phyloP scores from a whole-genome alignment of 2,329 filamentous ascomycete species.

The Aspergillus tanneri region DNA sequence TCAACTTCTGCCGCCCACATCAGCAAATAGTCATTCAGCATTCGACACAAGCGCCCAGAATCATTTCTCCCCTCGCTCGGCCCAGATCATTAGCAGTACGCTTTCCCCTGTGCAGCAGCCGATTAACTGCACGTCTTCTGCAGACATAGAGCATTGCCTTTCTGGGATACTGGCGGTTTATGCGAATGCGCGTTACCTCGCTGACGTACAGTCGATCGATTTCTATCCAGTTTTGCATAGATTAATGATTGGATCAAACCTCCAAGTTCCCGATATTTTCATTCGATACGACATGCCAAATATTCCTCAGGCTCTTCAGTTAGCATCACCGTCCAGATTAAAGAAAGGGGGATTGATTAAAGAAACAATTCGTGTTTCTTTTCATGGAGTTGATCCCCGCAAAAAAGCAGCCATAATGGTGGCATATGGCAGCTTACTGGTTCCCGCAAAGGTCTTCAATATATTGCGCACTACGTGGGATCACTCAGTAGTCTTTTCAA shows the following conservation, averaged over 20 bases:
- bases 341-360: conserved; percentile 31
- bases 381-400: conserved; percentile 38
- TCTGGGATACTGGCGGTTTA: conserved; percentile 40
- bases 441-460: conserved; percentile 27
- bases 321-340: conserved; percentile 27
- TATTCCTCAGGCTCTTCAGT: conserved; percentile 32
- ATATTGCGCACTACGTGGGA: conserved; percentile 30
- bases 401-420: conserved; percentile 36
- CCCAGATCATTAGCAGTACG: conserved; percentile 31
- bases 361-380: conserved; percentile 39
- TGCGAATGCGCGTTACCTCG: conserved; percentile 37
- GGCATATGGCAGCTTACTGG: conserved; percentile 36
- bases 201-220: conserved; percentile 28
- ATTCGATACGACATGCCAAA: conserved; percentile 33
- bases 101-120: conserved; percentile 23
- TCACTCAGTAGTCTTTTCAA: conserved; percentile 34
- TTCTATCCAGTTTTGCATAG: conserved; percentile 32
- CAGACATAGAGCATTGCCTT: conserved; percentile 36
- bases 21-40: conserved; percentile 12
- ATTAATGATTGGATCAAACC: conserved; percentile 29
- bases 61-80: conserved; percentile 23
- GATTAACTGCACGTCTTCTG: conserved; percentile 30
- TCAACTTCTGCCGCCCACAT: conserved; percentile 27
- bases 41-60: conserved; percentile 12
- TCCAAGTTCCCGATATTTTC: conserved; percentile 37